phyloP scores from a whole-genome alignment of 1,284 basidiomycete genomes.

The Serendipita sp. region DNA sequence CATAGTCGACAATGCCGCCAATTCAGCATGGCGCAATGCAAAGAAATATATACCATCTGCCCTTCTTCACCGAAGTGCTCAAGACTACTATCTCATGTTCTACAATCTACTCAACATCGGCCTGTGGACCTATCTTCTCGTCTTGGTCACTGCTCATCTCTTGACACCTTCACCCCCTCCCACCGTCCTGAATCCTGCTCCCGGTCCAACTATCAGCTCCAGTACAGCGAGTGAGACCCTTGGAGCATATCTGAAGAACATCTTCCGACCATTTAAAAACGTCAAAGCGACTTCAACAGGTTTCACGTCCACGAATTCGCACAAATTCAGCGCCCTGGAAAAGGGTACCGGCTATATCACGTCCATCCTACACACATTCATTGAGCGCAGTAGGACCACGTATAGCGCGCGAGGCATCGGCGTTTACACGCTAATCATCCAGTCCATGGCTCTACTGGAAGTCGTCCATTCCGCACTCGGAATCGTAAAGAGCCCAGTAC shows the following conservation, averaged over 20 bases:
- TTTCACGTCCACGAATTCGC: constrained; percentile 5
- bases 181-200: constrained; percentile 16
- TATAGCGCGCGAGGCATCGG: constrained; percentile 42
- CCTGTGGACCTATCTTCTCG: constrained; percentile 63
- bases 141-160: constrained; percentile 21
- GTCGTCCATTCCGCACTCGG: constrained; percentile 70
- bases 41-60: neutral
- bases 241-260: neutral
- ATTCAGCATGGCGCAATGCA: neutral
- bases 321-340: constrained; percentile 9
- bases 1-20: neutral
- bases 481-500: constrained; percentile 73
- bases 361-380: constrained; percentile 15
- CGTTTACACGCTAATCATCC: constrained; percentile 51
- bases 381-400: constrained; percentile 34
- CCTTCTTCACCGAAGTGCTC: neutral
- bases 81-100: constrained; percentile 48
- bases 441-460: constrained; percentile 71
- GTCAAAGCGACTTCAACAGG: constrained; percentile 19
- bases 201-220: constrained; percentile 20
- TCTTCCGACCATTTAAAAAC: constrained; percentile 22
- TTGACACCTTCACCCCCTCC: constrained; percentile 21
- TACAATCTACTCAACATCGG: constrained; percentile 66
- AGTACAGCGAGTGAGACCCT: constrained; percentile 5
- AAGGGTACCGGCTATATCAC: constrained; percentile 15